Base-by-base conservation (phyloP, 768 basidiomycete species). In the Lentinula lateritia region DNA sequence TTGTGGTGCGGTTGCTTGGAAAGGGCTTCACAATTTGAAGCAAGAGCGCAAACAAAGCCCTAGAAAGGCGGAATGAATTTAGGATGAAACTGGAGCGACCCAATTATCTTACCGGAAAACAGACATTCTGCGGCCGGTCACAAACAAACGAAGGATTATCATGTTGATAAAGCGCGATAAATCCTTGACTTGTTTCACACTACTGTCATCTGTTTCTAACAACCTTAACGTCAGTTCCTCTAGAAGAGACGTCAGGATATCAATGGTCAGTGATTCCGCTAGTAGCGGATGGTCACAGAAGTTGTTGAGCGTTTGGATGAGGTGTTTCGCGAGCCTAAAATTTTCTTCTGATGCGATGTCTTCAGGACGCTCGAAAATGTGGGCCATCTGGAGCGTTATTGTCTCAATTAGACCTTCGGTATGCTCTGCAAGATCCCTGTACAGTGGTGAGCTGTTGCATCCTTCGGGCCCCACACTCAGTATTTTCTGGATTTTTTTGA, bases 101-200 rank as follows among this genome's bases (percentile, higher is more conserved):
- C 16, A 61, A 63, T 32, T 32, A 61, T 50, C 88, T 69, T 57
- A 95, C 95, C 92, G 82, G 76, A 96, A 96, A 59, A 95, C 89
- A 0, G 93, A 88, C 83, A 94, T 94, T 61, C 91, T 82, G 65
- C 93, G 81, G 15, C 91, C 90, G 9, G 93, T 94, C 38, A 93
- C 90, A 76, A 99, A 96, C 59, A 97, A 72, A 36, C 95, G 89
- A 61, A 99, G 78, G 63, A 98, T 90, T 61, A 98, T 95, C 92
- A 98, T 95, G 73, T 99, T 99, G 75, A 99, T 95, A 73, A 97
- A 98, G 54, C 92, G 86, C 5, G 94, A 95, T 61, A 98, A 70
- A 70, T 98, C 97, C 70, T 95, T 93, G 45, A 97, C 86, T 69
- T 93, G 90, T 71, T 85, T 86, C 52, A 90, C 83, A 15, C 80